Conservation (phyloP, 2,329 filamentous ascomycete species). For the Tolypocladium guangdongense region DNA sequence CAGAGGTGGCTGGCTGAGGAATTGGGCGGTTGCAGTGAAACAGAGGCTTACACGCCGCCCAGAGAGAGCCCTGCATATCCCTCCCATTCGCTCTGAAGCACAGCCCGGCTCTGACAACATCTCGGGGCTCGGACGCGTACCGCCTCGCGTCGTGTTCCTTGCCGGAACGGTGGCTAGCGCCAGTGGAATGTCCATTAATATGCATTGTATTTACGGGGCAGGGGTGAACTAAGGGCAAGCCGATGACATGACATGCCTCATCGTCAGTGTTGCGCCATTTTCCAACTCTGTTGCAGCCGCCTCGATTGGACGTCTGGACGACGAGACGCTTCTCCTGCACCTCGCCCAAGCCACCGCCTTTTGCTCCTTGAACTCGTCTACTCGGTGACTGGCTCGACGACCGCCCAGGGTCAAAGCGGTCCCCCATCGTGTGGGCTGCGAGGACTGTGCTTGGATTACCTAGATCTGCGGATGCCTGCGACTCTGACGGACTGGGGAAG, state of each 20-base stretch:
- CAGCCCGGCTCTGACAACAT: neutral
- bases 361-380: neutral
- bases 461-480: neutral
- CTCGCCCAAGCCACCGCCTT: neutral
- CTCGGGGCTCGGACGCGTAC: neutral
- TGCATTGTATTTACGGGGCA: neutral
- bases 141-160: neutral
- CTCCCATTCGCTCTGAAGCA: neutral
- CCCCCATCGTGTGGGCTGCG: neutral
- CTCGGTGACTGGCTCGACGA: too few relatives aligned
- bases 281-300: neutral
- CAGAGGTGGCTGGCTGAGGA: neutral
- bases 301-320: neutral
- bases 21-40: neutral
- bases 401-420: too few relatives aligned
- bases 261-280: slow-evolving; percentile 1
- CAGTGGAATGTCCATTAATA: neutral
- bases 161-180: neutral
- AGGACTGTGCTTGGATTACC: neutral
- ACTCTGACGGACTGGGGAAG: neutral
- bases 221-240: neutral
- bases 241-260: neutral
- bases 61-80: too few relatives aligned
- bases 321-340: neutral
- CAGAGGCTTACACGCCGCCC: neutral